Percentiles rank a stretch among this genome's conserved stretches.
Evolutionary conservation across 352 stramenopile genomes (phyloP).

Genomic region (Pythium apleroticum): DNA sequence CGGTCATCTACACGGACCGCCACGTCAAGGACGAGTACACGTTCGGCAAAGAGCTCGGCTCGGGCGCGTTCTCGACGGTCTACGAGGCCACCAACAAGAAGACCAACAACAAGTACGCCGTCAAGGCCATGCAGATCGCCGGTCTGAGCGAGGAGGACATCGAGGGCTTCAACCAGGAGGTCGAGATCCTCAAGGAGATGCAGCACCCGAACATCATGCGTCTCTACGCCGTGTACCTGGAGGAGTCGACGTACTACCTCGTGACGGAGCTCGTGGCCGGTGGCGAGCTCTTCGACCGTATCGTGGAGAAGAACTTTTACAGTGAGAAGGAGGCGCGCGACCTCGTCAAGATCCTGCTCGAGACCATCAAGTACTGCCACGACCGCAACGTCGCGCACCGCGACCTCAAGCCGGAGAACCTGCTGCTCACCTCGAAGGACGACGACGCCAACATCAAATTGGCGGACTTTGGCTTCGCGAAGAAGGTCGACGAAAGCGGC

Average conservation of each 20-base stretch:
- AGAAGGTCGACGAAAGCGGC: slow-evolving; percentile 60
- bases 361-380: slow-evolving; percentile 87
- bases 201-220: slow-evolving; percentile 89
- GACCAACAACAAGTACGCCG: slow-evolving; percentile 42
- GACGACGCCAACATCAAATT: slow-evolving; percentile 85
- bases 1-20: slow-evolving; percentile 31
- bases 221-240: slow-evolving; percentile 90
- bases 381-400: slow-evolving; percentile 88
- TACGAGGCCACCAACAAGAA: slow-evolving; percentile 47
- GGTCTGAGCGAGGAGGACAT: slow-evolving; percentile 29
- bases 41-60: slow-evolving; percentile 46
- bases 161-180: slow-evolving; percentile 35
- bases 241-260: slow-evolving; percentile 94
- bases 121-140: slow-evolving; percentile 52
- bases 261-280: slow-evolving; percentile 96
- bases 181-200: slow-evolving; percentile 71
- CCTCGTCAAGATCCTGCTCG: slow-evolving; percentile 74
- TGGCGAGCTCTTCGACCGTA: slow-evolving; percentile 84
- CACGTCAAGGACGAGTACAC: slow-evolving; percentile 35
- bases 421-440: slow-evolving; percentile 81
- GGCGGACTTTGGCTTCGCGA: slow-evolving; percentile 83
- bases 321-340: slow-evolving; percentile 76
- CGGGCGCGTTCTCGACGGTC: slow-evolving; percentile 52
- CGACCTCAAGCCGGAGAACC: slow-evolving; percentile 97
- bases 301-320: slow-evolving; percentile 89